These are phyloP conservation scores for Boletus insuetus DNA, from an alignment of 768 basidiomycete genomes.

Conservation along the genomic window DNA sequence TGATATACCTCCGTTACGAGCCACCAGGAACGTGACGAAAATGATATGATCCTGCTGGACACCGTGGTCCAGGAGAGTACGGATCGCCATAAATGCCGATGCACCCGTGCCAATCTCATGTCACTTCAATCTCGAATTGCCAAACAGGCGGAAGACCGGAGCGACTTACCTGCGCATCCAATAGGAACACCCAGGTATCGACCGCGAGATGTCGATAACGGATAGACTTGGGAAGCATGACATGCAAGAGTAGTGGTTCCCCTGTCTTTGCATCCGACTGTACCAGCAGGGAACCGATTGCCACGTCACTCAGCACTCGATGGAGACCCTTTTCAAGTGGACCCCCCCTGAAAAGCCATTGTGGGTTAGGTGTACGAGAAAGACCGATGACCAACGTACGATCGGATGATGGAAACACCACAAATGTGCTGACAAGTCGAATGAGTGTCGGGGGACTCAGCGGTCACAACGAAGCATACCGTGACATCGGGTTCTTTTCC, in stretches of 20 bases:
- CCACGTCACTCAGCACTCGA: constrained; percentile 81
- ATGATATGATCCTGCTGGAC: constrained; percentile 81
- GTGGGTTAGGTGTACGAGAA: constrained; percentile 2
- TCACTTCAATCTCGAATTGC: neutral
- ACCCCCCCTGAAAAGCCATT: constrained; percentile 58
- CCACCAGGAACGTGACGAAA: constrained; percentile 87
- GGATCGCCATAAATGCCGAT: constrained; percentile 92
- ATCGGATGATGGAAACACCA: constrained; percentile 86
- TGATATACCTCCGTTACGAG: constrained; percentile 74
- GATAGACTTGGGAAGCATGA: constrained; percentile 72
- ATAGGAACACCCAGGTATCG: constrained; percentile 78
- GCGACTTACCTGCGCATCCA: constrained; percentile 76
- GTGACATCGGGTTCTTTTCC: constrained; percentile 66
- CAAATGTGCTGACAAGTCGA: constrained; percentile 57
- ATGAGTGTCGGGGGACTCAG: neutral
- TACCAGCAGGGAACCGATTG: constrained; percentile 86
- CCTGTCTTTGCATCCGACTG: constrained; percentile 83
- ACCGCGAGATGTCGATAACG: constrained; percentile 62
- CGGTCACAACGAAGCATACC: constrained; percentile 35
- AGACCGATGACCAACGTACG: constrained; percentile 46
- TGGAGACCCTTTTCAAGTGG: constrained; percentile 90
- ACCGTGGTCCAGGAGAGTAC: constrained; percentile 90
- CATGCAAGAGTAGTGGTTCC: constrained; percentile 84
- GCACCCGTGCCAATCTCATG: constrained; percentile 88
- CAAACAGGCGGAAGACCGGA: neutral